Base-by-base conservation (phyloP, 192 early-diverging fungal genomes). In the Coemansia sp. region DNA sequence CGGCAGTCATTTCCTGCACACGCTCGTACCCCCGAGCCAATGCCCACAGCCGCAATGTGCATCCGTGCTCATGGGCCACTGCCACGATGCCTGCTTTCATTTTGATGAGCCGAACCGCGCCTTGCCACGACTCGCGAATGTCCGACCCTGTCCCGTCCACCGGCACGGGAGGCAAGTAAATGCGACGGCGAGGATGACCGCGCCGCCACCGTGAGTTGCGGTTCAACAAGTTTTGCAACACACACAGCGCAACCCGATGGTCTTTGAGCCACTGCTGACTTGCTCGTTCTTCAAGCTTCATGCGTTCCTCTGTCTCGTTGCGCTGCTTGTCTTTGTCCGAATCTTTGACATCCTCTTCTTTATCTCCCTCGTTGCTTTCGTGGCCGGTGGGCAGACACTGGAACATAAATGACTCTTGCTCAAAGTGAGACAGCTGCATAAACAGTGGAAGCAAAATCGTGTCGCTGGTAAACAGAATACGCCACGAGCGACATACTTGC, bases 371-470 rank as follows among this genome's bases (percentile, higher is more conserved):
- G 37, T 67, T 56, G 23, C 54, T 63, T 17, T 31, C 68, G 49
- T 73, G 68, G 0, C 61, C 71, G 10, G 19, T 64, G 7, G 68
- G 71, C 48, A 80, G 57, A 6, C 69, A 62, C 39, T 65, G 68
- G 59, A 70, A 74, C 61, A 80, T 62, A 4, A 80, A 52, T 17
- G 77, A 69, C 62, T 80, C 77, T 23, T 80, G 77, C 54, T 80
- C 77, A 65, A 71, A 80, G 55, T 80, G 77, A 16, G 72, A 74
- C 35, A 71, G 17, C 49, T 74, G 77, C 38, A 17, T 12, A 3
- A 80, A 61, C 16, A 71, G 26, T 26, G 72, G 77, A 14, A 62
- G 31, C 3, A 80, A 8, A 2, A 74, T 57, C 2, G 53, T 63
- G 14, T 70, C 62, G 59, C 58, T 56, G 16, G 72, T 65, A 16